Percentiles rank a stretch among this genome's conserved stretches.
Evolutionary conservation across 1,284 basidiomycete species (phyloP).

Genomic region (Erythrobasidium hasegawianum): DNA sequence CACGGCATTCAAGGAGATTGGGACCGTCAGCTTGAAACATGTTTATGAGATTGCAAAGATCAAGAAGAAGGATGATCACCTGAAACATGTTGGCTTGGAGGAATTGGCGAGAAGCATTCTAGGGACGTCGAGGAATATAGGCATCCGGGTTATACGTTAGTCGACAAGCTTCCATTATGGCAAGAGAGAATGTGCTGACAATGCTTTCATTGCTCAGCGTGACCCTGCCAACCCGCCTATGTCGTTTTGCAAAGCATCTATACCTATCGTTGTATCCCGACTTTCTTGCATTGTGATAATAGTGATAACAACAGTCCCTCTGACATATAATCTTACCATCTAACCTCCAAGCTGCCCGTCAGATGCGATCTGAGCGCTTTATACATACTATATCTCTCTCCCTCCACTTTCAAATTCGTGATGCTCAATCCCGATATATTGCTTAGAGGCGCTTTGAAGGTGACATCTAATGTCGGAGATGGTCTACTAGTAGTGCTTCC

Average conservation of each 20-base stretch:
- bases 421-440: conserved; percentile 34
- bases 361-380: conserved; percentile 33
- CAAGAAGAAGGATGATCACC: conserved; percentile 82
- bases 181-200: neutral
- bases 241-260: neutral
- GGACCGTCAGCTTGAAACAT: conserved; percentile 89
- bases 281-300: neutral
- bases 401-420: conserved; percentile 17
- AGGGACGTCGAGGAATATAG: conserved; percentile 77
- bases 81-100: conserved; percentile 77
- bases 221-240: neutral
- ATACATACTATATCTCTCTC: conserved; percentile 23
- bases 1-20: conserved; percentile 56
- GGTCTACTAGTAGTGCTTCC: conserved; percentile 1
- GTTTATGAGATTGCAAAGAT: conserved; percentile 99
- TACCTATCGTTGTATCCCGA: neutral
- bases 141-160: conserved; percentile 73
- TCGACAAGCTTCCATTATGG: neutral
- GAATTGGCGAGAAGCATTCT: conserved; percentile 80
- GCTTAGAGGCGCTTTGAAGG: conserved; percentile 22
- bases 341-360: conserved; percentile 31
- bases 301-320: neutral
- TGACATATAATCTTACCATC: conserved; percentile 30
- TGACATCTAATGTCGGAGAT: conserved; percentile 10
- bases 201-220: neutral